Evolutionary conservation across 2,329 filamentous ascomycete species (phyloP).

Genomic region (Cladosporium sp.): DNA sequence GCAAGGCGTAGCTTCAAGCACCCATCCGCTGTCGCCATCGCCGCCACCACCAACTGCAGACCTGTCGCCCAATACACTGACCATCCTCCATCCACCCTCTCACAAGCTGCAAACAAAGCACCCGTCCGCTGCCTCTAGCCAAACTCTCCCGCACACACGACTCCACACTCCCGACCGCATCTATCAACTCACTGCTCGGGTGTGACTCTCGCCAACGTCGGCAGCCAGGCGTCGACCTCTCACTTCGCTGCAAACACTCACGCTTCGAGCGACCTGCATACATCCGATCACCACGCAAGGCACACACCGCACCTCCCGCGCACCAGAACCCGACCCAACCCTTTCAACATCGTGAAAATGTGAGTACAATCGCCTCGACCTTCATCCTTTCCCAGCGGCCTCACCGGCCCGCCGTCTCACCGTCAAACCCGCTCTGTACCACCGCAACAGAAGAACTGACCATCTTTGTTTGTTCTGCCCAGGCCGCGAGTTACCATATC

Average conservation of each 20-base stretch:
- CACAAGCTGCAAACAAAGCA: background rate
- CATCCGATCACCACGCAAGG: conserved; percentile 16
- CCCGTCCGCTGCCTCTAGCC: background rate
- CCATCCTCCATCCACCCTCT: background rate
- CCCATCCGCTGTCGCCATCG: background rate
- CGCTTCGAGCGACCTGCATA: conserved; percentile 25
- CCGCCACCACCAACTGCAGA: background rate
- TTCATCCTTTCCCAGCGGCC: background rate
- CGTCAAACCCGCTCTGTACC: conserved; percentile 25
- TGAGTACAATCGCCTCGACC: conserved; percentile 5
- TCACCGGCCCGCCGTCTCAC: conserved; percentile 23
- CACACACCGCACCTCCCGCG: conserved; percentile 11
- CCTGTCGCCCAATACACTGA: background rate
- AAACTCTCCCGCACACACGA: background rate
- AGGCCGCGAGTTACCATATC: conserved; percentile 83
- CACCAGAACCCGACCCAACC: background rate
- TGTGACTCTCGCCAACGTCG: conserved; percentile 9
- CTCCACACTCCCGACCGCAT: background rate
- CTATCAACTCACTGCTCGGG: background rate
- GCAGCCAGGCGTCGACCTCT: background rate
- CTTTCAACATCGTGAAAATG: background rate
- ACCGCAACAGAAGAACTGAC: conserved; percentile 21
- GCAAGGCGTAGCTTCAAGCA: background rate
- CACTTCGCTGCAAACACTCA: conserved; percentile 8
- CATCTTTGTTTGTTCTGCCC: conserved; percentile 15